Conservation (phyloP, 2,329 filamentous ascomycete genomes). For the Arachnomyces sp. region DNA sequence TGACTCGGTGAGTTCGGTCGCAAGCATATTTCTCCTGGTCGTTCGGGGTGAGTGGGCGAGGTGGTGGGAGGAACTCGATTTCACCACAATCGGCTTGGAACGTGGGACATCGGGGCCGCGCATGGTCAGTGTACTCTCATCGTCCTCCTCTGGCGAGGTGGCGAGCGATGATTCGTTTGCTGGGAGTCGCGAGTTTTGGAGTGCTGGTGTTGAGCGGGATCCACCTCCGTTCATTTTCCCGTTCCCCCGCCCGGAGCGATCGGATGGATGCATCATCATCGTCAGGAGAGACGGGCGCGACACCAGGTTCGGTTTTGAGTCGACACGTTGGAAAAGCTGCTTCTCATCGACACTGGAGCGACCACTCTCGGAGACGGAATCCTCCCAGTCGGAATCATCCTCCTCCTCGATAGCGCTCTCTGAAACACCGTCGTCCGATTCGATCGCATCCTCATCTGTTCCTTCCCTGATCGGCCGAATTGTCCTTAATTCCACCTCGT, state of each 20-base stretch:
- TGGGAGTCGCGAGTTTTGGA: constrained; percentile 53
- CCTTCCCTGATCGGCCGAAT: constrained; percentile 55
- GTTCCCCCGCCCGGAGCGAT: constrained; percentile 37
- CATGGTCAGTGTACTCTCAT: constrained; percentile 55
- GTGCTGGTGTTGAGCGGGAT: constrained; percentile 35
- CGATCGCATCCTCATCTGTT: constrained; percentile 50
- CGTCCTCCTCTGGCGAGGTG: constrained; percentile 49
- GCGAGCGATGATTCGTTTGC: constrained; percentile 60
- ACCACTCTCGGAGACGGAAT: constrained; percentile 70
- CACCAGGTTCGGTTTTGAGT: constrained; percentile 75
- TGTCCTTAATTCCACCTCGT: constrained; percentile 61
- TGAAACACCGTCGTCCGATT: constrained; percentile 59
- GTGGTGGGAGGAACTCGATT: constrained; percentile 59
- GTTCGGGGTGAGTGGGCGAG: constrained; percentile 82
- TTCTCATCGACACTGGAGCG: constrained; percentile 75
- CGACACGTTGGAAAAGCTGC: constrained; percentile 78
- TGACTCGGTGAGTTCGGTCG: constrained; percentile 87
- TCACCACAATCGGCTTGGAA: constrained; percentile 73
- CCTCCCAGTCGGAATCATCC: constrained; percentile 54
- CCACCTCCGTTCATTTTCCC: constrained; percentile 10
- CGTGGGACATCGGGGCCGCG: constrained; percentile 56
- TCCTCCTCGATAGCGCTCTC: constrained; percentile 74
- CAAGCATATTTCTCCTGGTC: constrained; percentile 89
- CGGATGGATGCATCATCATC: constrained; percentile 61
- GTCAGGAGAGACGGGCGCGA: constrained; percentile 85